Evolutionary conservation across 1,139 yeast species (phyloP).

Genomic region (Candida tropicalis): DNA sequence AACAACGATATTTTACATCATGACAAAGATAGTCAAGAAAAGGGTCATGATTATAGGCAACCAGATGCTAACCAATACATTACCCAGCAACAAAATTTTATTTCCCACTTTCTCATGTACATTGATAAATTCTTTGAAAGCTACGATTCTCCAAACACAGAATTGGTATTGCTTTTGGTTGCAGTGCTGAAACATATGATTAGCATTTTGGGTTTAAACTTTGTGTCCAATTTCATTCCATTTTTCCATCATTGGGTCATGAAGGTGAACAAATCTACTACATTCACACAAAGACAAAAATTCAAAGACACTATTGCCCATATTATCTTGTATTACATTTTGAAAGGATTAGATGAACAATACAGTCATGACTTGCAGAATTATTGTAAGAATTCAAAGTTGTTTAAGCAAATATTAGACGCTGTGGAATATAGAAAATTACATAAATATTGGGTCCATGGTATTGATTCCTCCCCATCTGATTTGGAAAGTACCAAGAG

Average conservation of each 20-base stretch:
- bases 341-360: conserved; percentile 31
- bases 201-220: conserved; percentile 47
- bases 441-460: conserved; percentile 33
- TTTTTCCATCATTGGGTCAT: conserved; percentile 51
- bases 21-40: conserved; percentile 18
- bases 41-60: conserved; percentile 24
- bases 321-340: conserved; percentile 27
- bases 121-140: conserved; percentile 34
- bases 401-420: conserved; percentile 25
- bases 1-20: conserved; percentile 13
- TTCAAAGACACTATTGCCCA: conserved; percentile 42
- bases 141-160: conserved; percentile 25
- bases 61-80: conserved; percentile 46
- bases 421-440: conserved; percentile 34
- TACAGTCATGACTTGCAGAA: conserved; percentile 31
- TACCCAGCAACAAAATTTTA: conserved; percentile 37
- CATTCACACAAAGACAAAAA: conserved; percentile 18
- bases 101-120: conserved; percentile 35
- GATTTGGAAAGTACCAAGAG: conserved; percentile 19
- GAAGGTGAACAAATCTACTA: conserved; percentile 18
- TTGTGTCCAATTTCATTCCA: conserved; percentile 48
- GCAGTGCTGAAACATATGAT: conserved; percentile 32
- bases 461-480: conserved; percentile 25
- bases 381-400: conserved; percentile 28
- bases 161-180: conserved; percentile 26